Evolutionary conservation across 139 green algal species (phyloP), one percentile per base, ranked within the genome.

Genomic region (Raphidocelis subcapitata): DNA sequence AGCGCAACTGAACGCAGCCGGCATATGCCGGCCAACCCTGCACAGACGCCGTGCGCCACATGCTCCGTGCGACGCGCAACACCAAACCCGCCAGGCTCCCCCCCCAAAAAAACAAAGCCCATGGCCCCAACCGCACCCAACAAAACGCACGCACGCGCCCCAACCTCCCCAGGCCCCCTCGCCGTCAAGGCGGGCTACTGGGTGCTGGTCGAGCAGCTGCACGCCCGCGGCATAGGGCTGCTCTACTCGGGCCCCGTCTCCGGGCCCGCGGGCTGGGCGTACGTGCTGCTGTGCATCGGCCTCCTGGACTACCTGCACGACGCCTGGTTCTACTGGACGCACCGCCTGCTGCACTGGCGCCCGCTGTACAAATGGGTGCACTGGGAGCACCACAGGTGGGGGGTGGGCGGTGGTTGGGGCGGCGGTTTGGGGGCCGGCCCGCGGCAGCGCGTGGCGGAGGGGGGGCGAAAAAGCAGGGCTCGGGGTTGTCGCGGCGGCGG

Each of bases 271-370:
- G 8, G 66, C 59, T 62, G 71, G n/a, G 36, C 28, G 26, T 78
- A 78, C 52, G 8, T 72, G 21, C 31, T 81, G 5, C 5, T 79
- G 20, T 95, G 93, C 80, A 72, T 85, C 2, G 5, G 86, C 33
- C 23, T 84, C 14, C 75, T 97, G 57, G 92, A 97, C 76, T 87
- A 87, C 64, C 72, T 95, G 23, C 92, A 97, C 41, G 92, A 97
- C 75, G 54, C 87, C 18, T 97, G 92, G 92, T 97, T 97, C 81
- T 97, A 97, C 82, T 95, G 89, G 86, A 95, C 91, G 1, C 92
- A 97, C 81, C 76, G 90, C 5, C 49, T 93, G 64, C 85, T 97
- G 66, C 92, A 97, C 83, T 93, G 85, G 82, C 67, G 77, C 47
- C 86, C 86, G n/a, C 69, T 97, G 29, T 97, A 95, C 76, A 57